These are phyloP conservation scores for Metschnikowia bowlesiae DNA, from an alignment of 805 yeast genomes.

Conservation along the genomic window DNA sequence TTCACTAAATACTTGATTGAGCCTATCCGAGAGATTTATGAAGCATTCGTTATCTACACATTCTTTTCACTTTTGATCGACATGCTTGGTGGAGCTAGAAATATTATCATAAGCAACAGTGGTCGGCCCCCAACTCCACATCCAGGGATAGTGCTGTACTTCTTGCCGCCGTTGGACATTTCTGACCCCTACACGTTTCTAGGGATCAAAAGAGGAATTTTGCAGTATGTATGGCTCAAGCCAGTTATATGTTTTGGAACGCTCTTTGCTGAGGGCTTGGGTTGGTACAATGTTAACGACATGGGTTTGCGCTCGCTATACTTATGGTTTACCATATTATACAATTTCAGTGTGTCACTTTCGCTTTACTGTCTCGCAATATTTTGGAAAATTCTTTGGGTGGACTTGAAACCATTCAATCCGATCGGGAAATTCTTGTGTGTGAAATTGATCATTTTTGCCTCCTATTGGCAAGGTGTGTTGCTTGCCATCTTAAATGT, in stretches of 20 bases:
- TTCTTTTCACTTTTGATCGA: constrained; percentile 80
- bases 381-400: constrained; percentile 88
- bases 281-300: constrained; percentile 49
- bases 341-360: constrained; percentile 74
- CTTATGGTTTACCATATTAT: constrained; percentile 62
- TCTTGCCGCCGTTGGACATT: constrained; percentile 63
- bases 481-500: constrained; percentile 50
- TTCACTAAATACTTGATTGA: constrained; percentile 49
- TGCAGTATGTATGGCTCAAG: constrained; percentile 94
- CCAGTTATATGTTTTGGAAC: constrained; percentile 69
- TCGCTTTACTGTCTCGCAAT: constrained; percentile 82
- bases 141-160: constrained; percentile 50
- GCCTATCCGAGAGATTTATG: constrained; percentile 85
- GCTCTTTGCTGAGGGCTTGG: constrained; percentile 42
- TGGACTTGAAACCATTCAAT: constrained; percentile 69
- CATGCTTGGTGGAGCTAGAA: constrained; percentile 88
- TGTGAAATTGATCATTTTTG: constrained; percentile 90
- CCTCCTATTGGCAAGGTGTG: constrained; percentile 96
- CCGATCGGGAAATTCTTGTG: constrained; percentile 93
- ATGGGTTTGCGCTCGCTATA: constrained; percentile 47
- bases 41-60: constrained; percentile 93
- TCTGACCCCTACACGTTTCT: constrained; percentile 81
- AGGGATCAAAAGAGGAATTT: constrained; percentile 72
- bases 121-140: constrained; percentile 71
- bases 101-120: constrained; percentile 65